Percentiles rank a stretch among this genome's conserved stretches.
Conservation (phyloP, 495 filamentous ascomycete species). For the Xylaria venustula region DNA sequence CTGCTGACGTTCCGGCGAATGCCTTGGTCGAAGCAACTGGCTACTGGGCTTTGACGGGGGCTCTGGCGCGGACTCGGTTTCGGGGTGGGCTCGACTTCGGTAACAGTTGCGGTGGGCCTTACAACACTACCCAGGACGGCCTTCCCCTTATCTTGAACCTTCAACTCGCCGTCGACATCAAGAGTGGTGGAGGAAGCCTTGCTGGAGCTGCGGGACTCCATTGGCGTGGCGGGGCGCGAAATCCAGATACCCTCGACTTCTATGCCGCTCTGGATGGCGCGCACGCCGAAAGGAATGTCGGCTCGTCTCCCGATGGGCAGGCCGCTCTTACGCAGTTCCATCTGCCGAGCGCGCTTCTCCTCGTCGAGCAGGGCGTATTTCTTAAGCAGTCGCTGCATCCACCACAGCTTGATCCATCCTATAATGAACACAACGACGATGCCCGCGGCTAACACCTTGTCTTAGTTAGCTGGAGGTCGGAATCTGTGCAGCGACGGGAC, state of each 20-base stretch:
- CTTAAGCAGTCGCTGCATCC: conserved; percentile 61
- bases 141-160: conserved; percentile 23
- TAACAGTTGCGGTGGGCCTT: conserved; percentile 13
- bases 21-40: conserved; percentile 23
- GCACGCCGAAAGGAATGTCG: conserved; percentile 84
- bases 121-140: conserved; percentile 8
- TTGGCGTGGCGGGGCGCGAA: conserved; percentile 62
- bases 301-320: conserved; percentile 44
- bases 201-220: conserved; percentile 27
- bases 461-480: conserved; percentile 20
- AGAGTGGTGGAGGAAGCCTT: conserved; percentile 35
- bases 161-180: conserved; percentile 19
- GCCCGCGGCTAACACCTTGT: conserved; percentile 45
- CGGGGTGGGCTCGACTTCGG: conserved; percentile 22
- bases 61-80: conserved; percentile 29
- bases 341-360: conserved; percentile 56
- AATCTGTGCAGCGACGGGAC: neutral
- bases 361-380: conserved; percentile 66
- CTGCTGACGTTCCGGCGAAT: conserved; percentile 13
- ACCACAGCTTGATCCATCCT: conserved; percentile 57
- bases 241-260: conserved; percentile 90
- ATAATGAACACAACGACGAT: conserved; percentile 52
- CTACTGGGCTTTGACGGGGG: conserved; percentile 25
- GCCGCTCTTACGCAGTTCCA: conserved; percentile 53
- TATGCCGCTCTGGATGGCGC: conserved; percentile 82